Evolutionary conservation across 495 filamentous ascomycete species (phyloP), one percentile per base, ranked within the genome.

Genomic region (Jackrogersella minutella): DNA sequence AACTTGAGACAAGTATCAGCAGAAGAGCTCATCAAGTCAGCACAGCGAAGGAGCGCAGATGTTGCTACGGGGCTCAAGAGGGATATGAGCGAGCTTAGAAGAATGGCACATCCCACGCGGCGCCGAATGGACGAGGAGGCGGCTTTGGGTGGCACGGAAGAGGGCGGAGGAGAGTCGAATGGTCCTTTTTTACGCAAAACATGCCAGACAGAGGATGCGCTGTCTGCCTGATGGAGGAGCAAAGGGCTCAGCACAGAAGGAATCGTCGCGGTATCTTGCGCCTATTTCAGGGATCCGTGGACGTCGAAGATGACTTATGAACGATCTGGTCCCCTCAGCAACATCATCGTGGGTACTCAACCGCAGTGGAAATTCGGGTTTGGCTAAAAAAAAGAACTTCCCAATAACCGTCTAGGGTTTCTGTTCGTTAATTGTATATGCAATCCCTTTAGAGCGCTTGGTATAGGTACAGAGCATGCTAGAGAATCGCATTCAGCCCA

Each of bases 171-270:
- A 21, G 46, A 56, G 0, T 21, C 10, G 8, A 50, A 28, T 37
- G 41, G 60, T 37, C 28, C 59, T 69, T 69, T 69, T 69, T 69
- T 69, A 69, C 66, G 34, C 49, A 37, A 16, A 37, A 51, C 30
- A 26, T 36, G 28, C 28, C 39, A 55, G 47, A 43, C 34, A 41
- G 55, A 30, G 66, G 56, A 19, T 69, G 66, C 37, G 55, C 50
- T 43, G 36, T 31, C 55, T 69, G 66, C 28, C 17, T 55, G 30
- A 56, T 39, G 28, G 66, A 69, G 41, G 49, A 69, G n/a, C 54
- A 54, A 26, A 69, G 39, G 30, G 16, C 24, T 5, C 66, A 24
- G 8, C 58, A 7, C 13, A 64, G 66, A 31, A 56, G 39, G 34
- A 61, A 47, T 14, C 50, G 58, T 28, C 55, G 49, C 21, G 19